Evolutionary conservation across 1,139 yeast species (phyloP), one percentile per base, ranked within the genome.

Genomic region (Meyerozyma carpophila): DNA sequence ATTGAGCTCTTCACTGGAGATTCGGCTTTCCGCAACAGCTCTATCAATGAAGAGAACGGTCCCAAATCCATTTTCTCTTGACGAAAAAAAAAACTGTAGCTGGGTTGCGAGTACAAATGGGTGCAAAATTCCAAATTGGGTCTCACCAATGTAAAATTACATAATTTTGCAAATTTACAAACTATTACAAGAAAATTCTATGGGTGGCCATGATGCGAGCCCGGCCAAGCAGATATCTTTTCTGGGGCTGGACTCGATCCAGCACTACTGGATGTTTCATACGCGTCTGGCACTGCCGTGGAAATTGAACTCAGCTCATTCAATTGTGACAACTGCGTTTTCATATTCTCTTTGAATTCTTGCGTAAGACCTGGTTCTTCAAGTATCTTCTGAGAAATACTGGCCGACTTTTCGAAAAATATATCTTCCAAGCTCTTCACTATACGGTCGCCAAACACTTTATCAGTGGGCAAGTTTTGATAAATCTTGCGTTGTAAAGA

Each of bases 171-270:
- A 21, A 20, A 3, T 18, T 20, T 11, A 3, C 6, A 10, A 10
- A 18, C 7, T 8, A 20, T 13, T 14, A 32, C 9, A 34, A 9
- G 5, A 58, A 42, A 2, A 29, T 24, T 27, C 55, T 49, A 74
- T 8, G 86, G 86, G 55, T 81, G 87, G 0, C 84, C 84, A 55
- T 80, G 85, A 50, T 81, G 73, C 5, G 80, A 72, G 0, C 86
- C 85, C 0, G 87, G 87, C 87, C 87, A 81, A 0, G 87, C 87
- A 32, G 77, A 66, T 8, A 81, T 68, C 42, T 59, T 63, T 43
- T 72, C 75, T 1, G 73, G 73, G 9, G 59, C 58, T 5, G 72
- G 69, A 6, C 67, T 63, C 1, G 65, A 54, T 4, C 64, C 59
- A 40, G 62, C 48, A 41, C 65, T 62, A 27, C 57, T 53, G 3